These are phyloP conservation scores for Clarireedia paspali DNA, from an alignment of 2,329 filamentous ascomycete species.

Conservation along the genomic window DNA sequence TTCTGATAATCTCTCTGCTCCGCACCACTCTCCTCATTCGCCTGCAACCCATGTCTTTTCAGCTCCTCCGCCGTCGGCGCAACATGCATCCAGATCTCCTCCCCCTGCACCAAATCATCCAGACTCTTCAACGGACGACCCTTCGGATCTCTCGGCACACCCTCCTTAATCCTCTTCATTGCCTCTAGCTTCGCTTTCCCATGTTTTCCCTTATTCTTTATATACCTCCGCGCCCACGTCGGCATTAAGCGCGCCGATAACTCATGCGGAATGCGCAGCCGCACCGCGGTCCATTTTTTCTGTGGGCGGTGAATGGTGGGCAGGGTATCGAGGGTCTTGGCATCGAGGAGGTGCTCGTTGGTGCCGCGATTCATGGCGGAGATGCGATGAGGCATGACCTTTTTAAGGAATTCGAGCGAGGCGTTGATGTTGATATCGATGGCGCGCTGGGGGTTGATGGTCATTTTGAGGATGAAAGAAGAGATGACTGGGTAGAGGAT, in stretches of 20 bases:
- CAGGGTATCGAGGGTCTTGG: conserved; percentile 35
- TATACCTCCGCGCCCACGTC: conserved; percentile 22
- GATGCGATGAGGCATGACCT: conserved; percentile 41
- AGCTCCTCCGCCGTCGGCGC: conserved; percentile 32
- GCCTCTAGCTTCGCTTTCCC: not conserved
- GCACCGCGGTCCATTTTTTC: conserved; percentile 49
- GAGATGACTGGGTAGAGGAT: conserved; percentile 54
- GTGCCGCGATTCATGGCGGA: conserved; percentile 44
- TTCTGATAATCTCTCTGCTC: not conserved
- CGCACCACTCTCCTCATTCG: not conserved
- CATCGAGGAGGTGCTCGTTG: conserved; percentile 43
- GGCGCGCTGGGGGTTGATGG: conserved; percentile 54
- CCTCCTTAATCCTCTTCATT: conserved; percentile 26
- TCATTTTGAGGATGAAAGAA: conserved; percentile 52
- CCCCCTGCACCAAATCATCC: conserved; percentile 25
- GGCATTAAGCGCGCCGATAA: conserved; percentile 8
- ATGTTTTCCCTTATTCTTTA: conserved; percentile 16
- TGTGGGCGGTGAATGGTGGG: conserved; percentile 46
- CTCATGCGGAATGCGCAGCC: conserved; percentile 46
- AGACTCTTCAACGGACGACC: conserved; percentile 32
- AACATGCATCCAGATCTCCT: conserved; percentile 48
- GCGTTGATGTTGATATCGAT: conserved; percentile 56
- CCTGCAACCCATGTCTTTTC: conserved; percentile 17
- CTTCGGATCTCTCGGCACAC: conserved; percentile 31
- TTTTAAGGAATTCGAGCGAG: conserved; percentile 53